These are phyloP conservation scores for Trichoderma sp. DNA, from an alignment of 2,329 filamentous ascomycete genomes.

Conservation along the genomic window DNA sequence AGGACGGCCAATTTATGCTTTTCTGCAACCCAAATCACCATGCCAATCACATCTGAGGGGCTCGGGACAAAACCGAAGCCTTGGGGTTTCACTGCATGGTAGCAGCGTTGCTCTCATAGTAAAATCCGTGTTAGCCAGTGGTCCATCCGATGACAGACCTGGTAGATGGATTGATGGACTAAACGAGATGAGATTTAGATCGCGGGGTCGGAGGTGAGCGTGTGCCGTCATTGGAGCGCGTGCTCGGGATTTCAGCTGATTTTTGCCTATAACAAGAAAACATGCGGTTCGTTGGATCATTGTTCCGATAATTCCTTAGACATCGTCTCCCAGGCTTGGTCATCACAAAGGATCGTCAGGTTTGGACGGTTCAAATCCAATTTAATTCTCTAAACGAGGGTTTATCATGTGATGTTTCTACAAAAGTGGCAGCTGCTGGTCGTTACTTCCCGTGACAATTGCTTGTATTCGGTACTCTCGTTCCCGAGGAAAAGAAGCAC, in stretches of 20 bases:
- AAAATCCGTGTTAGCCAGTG: background rate
- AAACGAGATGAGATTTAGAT: background rate
- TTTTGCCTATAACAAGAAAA: background rate
- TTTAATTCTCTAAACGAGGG: background rate
- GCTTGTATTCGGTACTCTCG: background rate
- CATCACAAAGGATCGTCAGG: background rate
- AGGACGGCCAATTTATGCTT: background rate
- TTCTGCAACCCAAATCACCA: background rate
- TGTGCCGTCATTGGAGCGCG: slow-evolving; percentile 5
- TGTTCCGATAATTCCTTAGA: background rate
- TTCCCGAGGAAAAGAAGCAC: background rate
- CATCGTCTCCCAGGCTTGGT: background rate
- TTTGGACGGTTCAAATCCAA: background rate
- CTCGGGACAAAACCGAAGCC: background rate
- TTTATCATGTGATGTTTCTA: background rate
- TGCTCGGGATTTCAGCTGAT: background rate
- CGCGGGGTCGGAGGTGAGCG: background rate
- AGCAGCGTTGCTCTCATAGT: background rate
- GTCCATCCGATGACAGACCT: background rate
- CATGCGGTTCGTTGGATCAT: background rate
- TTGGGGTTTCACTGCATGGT: background rate
- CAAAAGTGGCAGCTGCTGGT: background rate
- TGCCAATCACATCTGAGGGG: background rate
- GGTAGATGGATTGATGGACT: background rate
- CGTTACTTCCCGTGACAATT: background rate